phyloP scores from a whole-genome alignment of 352 stramenopile genomes.

The Phytophthora quininea region DNA sequence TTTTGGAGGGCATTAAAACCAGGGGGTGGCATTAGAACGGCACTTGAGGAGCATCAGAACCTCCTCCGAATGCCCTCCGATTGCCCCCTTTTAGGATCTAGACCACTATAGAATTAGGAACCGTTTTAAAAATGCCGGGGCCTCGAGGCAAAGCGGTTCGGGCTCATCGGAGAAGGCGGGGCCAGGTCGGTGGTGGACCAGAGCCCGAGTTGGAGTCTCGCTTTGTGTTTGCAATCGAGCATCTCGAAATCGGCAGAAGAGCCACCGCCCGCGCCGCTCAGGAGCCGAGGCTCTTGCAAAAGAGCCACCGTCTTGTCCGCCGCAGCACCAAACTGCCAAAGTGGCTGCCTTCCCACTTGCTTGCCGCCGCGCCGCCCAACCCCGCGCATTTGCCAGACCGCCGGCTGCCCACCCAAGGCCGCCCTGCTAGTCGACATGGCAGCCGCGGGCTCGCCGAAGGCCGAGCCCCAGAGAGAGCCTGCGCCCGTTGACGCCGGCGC shows the following conservation, averaged over 20 bases:
- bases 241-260: conserved; percentile 53
- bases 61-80: no score
- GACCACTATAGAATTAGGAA: no score
- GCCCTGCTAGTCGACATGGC: conserved; percentile 30
- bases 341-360: conserved; percentile 31
- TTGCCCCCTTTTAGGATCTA: no score
- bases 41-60: no score
- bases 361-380: conserved; percentile 20
- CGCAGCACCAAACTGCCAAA: conserved; percentile 8
- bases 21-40: no score
- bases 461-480: conserved; percentile 36
- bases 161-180: background rate
- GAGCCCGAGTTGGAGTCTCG: background rate
- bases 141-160: conserved; percentile 7
- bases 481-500: conserved; percentile 24
- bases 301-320: conserved; percentile 32
- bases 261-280: conserved; percentile 31
- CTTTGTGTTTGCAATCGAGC: conserved; percentile 3
- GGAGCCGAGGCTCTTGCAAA: conserved; percentile 36
- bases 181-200: conserved; percentile 2
- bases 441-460: conserved; percentile 25
- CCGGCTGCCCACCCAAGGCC: background rate
- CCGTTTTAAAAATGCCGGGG: background rate
- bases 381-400: conserved; percentile 21
- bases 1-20: no score